These are phyloP conservation scores for Alternaria sp. DNA, from an alignment of 2,329 filamentous ascomycete species.

Conservation along the genomic window DNA sequence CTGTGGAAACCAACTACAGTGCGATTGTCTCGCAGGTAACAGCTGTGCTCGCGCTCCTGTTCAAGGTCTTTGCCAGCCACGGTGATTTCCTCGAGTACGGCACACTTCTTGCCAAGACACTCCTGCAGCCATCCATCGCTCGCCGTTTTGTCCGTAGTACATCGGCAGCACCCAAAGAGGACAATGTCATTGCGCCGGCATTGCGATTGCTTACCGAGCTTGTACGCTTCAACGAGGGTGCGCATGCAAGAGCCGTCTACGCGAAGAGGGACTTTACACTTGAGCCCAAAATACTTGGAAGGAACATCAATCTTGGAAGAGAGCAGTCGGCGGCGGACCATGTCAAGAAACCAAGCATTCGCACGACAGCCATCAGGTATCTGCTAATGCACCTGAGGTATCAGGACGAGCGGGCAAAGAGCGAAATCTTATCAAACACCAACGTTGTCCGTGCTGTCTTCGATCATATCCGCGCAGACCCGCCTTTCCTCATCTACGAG, in stretches of 20 bases:
- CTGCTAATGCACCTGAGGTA: conserved; percentile 81
- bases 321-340: conserved; percentile 66
- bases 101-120: conserved; percentile 78
- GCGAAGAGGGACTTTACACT: conserved; percentile 80
- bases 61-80: conserved; percentile 78
- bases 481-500: conserved; percentile 77
- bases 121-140: conserved; percentile 82
- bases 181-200: conserved; percentile 87
- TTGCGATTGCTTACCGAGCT: conserved; percentile 86
- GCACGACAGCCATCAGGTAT: conserved; percentile 84
- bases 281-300: conserved; percentile 72
- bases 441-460: conserved; percentile 75
- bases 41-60: conserved; percentile 80
- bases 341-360: conserved; percentile 75
- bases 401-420: conserved; percentile 78
- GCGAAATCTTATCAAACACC: conserved; percentile 80
- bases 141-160: conserved; percentile 83
- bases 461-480: conserved; percentile 79
- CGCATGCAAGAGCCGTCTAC: conserved; percentile 79
- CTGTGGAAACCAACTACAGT: conserved; percentile 80
- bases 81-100: conserved; percentile 80
- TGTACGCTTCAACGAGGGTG: conserved; percentile 85
- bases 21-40: conserved; percentile 81
- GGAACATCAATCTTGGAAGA: conserved; percentile 79
- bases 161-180: conserved; percentile 81